These are phyloP conservation scores for Yamadazyma atlantica DNA, from an alignment of 1,139 yeast genomes.

Conservation along the genomic window DNA sequence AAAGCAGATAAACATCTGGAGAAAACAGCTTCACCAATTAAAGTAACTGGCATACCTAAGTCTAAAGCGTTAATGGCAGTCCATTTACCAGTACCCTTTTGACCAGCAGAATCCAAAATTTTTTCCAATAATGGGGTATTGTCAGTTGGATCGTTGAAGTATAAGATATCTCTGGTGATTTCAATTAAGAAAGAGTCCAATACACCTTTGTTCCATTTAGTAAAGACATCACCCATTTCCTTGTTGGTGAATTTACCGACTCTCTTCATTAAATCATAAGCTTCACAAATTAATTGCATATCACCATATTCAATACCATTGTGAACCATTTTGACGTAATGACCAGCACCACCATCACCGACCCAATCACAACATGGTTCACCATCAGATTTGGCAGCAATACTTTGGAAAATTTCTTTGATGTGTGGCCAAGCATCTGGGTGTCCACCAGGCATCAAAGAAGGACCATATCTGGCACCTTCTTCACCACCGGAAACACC, in stretches of 20 bases:
- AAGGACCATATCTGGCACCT: conserved; percentile 99
- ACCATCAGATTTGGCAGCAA: conserved; percentile 94
- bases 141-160: conserved; percentile 81
- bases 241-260: conserved; percentile 86
- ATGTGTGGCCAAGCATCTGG: conserved; percentile 98
- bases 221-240: conserved; percentile 92
- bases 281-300: conserved; percentile 98
- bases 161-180: conserved; percentile 93
- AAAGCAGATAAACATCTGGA: conserved; percentile 94
- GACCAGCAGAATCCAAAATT: conserved; percentile 96
- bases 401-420: conserved; percentile 93
- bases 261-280: conserved; percentile 94
- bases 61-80: conserved; percentile 97
- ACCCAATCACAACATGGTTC: conserved; percentile 99
- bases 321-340: conserved; percentile 99
- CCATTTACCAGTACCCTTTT: conserved; percentile 99
- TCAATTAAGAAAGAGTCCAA: conserved; percentile 96
- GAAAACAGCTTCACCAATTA: conserved; percentile 98
- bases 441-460: conserved; percentile 99
- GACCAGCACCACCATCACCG: conserved; percentile 99
- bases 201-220: conserved; percentile 96
- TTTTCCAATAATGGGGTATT: conserved; percentile 94
- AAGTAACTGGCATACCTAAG: conserved; percentile 96
- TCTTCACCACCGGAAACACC: conserved; percentile 99
- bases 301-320: conserved; percentile 99